phyloP scores from a whole-genome alignment of 2,329 filamentous ascomycete species.

The Hyphodiscus sp. region DNA sequence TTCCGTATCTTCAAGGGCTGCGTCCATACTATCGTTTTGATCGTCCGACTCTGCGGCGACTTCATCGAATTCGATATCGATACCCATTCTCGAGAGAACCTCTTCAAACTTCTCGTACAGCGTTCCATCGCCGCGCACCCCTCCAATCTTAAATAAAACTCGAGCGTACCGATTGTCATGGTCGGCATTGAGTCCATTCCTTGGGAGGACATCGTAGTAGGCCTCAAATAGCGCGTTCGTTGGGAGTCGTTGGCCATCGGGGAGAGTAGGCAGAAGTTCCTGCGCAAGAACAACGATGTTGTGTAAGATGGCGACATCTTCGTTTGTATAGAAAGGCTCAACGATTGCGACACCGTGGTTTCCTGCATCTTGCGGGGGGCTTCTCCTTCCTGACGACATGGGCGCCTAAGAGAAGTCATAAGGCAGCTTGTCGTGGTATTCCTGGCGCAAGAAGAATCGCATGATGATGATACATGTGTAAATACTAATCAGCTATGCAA shows the following conservation, averaged over 20 bases:
- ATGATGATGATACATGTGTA: constrained; percentile 11
- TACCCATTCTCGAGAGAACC: constrained; percentile 62
- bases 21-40: constrained; percentile 11
- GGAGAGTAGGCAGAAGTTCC: constrained; percentile 48
- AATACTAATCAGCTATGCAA: neutral
- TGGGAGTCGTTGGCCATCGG: constrained; percentile 58
- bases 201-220: constrained; percentile 69
- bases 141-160: constrained; percentile 73
- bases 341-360: constrained; percentile 7
- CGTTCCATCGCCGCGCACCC: constrained; percentile 48
- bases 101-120: constrained; percentile 65
- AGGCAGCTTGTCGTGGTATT: constrained; percentile 6
- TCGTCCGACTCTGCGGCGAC: constrained; percentile 8
- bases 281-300: constrained; percentile 69
- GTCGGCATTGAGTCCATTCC: constrained; percentile 63
- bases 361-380: constrained; percentile 11
- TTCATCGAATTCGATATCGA: constrained; percentile 56
- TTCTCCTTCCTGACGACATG: constrained; percentile 38
- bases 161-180: constrained; percentile 70
- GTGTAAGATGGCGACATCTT: constrained; percentile 77
- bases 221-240: constrained; percentile 75
- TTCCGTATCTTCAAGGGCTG: neutral
- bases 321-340: constrained; percentile 51
- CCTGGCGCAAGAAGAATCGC: constrained; percentile 29
- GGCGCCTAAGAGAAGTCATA: constrained; percentile 24